Conservation (phyloP, 257 asterid species). For the Plectranthus barbatus region DNA sequence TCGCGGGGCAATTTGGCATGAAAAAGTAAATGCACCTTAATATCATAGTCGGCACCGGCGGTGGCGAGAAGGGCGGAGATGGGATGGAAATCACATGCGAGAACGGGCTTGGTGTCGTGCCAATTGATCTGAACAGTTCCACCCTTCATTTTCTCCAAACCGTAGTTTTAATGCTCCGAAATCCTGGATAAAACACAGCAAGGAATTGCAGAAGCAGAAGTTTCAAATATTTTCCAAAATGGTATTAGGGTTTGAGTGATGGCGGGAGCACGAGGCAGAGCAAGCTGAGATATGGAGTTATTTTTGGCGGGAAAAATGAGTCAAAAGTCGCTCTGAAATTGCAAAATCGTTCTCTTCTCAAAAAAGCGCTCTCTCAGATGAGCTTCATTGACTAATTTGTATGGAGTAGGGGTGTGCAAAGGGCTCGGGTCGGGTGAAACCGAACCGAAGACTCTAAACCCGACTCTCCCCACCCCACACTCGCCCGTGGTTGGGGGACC, state of each 20-base stretch:
- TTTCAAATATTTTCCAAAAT: neutral
- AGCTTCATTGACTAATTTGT: too few species aligned
- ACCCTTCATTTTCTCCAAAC: constrained; percentile 52
- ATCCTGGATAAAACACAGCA: neutral
- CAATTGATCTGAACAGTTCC: constrained; percentile 90
- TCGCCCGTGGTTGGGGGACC: too few species aligned
- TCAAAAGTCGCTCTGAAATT: neutral
- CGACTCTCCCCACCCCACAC: too few species aligned
- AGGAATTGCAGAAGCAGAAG: neutral
- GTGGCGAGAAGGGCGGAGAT: constrained; percentile 68
- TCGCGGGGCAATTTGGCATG: neutral
- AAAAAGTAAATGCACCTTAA: constrained; percentile 49
- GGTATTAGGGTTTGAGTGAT: constrained; percentile 16
- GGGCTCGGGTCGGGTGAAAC: too few species aligned
- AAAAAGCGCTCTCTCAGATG: too few species aligned
- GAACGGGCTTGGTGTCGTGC: constrained; percentile 90
- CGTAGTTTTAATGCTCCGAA: neutral
- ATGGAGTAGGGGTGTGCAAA: too few species aligned
- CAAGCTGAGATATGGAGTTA: neutral
- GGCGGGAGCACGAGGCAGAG: neutral
- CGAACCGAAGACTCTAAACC: too few species aligned
- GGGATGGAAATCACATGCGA: constrained; percentile 87
- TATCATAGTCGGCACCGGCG: constrained; percentile 91
- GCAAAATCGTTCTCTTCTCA: too few species aligned
- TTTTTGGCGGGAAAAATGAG: constrained; percentile 25